Base-by-base conservation (phyloP, 169 alveolate species). In the Plasmodium yoelii region DNA sequence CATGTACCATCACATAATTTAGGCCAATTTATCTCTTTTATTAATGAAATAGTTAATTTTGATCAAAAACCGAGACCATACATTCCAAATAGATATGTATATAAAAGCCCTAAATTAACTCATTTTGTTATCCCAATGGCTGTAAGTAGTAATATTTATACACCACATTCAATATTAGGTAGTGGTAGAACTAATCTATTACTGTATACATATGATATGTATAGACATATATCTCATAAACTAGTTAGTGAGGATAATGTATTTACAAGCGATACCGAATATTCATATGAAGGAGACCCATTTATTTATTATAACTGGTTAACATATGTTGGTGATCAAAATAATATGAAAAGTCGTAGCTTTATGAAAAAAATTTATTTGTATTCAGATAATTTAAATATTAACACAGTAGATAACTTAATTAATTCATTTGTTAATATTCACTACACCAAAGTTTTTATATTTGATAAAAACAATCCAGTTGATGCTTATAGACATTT, bases 231-330 rank as follows among this genome's bases (percentile, higher is more conserved):
- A 1, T 34, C 74, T 12, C 22, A 10, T 56, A 61, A 44, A 9
- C 77, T 56, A 24, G 61, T 61, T 63, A 75, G 69, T 49, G 57
- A 75, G 19, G 18, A 15, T 10, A 47, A 63, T 49, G 77, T 63
- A 5, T 5, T 75, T 9, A 49, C 26, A 61, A 75, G 47, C 47
- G 65, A 69, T n/a, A 13, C 13, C 6, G 59, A 56, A 49, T 42
- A 12, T 69, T 19, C 28, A 15, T 61, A 55, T 47, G 91, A 84
- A 46, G 15, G 67, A n/a, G 84, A 84, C 19, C 91, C 91, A 0
- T 84, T 84, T 9, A 57, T 84, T 24, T 84, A 18, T 39, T 84
- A 84, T 64, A 84, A 84, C 57, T 84, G 91, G 91, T 4, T 70
- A 51, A 68, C 87, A 9, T 47, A 84, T 51, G 5, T 69, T 24